Base-by-base conservation (phyloP, 1,139 yeast species). In the Blastobotrys elegans region DNA sequence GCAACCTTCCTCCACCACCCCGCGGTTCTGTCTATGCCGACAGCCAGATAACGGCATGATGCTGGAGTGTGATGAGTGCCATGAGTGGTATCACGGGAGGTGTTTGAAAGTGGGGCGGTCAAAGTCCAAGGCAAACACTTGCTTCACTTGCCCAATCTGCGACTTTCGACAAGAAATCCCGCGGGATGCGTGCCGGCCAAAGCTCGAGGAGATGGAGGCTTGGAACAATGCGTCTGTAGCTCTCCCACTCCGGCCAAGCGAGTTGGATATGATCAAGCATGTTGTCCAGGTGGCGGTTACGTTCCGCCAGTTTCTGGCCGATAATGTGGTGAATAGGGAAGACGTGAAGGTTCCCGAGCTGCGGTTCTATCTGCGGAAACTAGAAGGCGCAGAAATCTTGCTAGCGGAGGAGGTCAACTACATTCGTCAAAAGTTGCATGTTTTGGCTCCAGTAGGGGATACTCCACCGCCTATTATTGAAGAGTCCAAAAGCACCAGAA, bases 1-100 rank as follows among this genome's bases (percentile, higher is more conserved):
- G 10, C 35, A 20, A 14, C 40, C 43, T 40, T 47, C 34, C 24
- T 11, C 29, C 20, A 52, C 43, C 17, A 43, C 60, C 43, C 30
- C 29, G 13, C 56, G 59, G 18, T 86, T 82, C 60, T 87, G 96
- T 62, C 66, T 82, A 44, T 87, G 96, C 64, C 75, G 95, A 38
- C 77, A 74, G 49, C 68, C 70, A 20, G 95, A 33, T 16, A 24
- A 85, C 58, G 92, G 89, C 1, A 60, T 67, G 39, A 85, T 87
- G 95, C 77, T 85, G 43, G 87, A 82, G 56, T 88, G 96, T 66
- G 94, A 84, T 53, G 64, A 64, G 26, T 87, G 96, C 63, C 75
- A 77, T 45, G 95, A 86, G 60, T 84, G 94, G 94, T 87, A 79
- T 61, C 95, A 87, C 61, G 76, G 77, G 44, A 71, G 69, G 31